Conservation (phyloP, 805 yeast genomes). For the Yamadazyma insecticola region DNA sequence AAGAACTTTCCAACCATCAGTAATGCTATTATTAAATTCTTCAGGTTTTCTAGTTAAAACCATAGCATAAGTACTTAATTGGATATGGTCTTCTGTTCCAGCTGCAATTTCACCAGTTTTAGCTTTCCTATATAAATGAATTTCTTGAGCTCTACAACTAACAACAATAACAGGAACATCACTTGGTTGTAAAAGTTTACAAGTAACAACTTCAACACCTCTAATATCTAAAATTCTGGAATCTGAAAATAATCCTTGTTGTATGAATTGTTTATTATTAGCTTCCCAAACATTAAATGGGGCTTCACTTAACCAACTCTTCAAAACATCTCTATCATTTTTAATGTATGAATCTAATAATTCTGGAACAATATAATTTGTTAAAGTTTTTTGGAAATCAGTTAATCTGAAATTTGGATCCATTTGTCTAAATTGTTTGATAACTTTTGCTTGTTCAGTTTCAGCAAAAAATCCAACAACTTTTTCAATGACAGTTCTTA, state of each 20-base stretch:
- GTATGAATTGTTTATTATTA: conserved; percentile 85
- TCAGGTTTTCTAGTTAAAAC: conserved; percentile 92
- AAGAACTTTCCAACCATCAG: conserved; percentile 96
- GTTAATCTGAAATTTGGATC: conserved; percentile 86
- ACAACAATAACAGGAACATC: conserved; percentile 90
- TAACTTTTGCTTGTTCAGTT: conserved; percentile 93
- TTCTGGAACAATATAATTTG: conserved; percentile 93
- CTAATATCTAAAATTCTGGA: conserved; percentile 90
- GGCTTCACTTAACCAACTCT: conserved; percentile 93
- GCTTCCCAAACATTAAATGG: conserved; percentile 94
- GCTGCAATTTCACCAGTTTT: conserved; percentile 95
- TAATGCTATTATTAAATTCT: conserved; percentile 80
- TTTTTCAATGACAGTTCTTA: conserved; percentile 77
- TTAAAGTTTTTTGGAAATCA: conserved; percentile 72
- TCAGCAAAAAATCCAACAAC: conserved; percentile 89
- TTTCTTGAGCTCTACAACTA: conserved; percentile 95
- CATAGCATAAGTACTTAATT: conserved; percentile 92
- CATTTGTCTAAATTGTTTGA: conserved; percentile 76
- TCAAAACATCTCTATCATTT: conserved; percentile 79
- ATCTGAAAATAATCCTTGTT: conserved; percentile 87
- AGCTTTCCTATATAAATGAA: conserved; percentile 79
- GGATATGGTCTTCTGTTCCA: conserved; percentile 90
- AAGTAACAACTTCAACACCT: conserved; percentile 87
- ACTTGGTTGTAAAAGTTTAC: conserved; percentile 83
- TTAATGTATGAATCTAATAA: conserved; percentile 90